Evolutionary conservation across 1,284 basidiomycete species (phyloP), one percentile per base, ranked within the genome.

Genomic region (Irpex sp.): DNA sequence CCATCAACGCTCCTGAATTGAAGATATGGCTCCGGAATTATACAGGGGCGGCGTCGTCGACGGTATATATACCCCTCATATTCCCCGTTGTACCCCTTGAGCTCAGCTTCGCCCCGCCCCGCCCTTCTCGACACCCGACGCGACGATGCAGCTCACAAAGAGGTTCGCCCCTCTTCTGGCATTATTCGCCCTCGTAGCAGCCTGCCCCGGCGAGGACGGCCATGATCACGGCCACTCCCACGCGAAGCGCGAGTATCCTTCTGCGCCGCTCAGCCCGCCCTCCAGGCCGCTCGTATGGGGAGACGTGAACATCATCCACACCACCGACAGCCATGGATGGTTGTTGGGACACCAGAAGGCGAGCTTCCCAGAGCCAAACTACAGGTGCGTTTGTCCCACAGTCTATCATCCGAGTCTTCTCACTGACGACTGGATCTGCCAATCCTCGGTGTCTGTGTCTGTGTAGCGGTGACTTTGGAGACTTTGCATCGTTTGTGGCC

Each of bases 241-340:
- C 64, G 68, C 59, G 43, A 79, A 76, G 67, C 80, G 83, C 63
- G 75, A 79, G 51, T 75, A 75, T 60, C 79, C 83, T 0, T 72
- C 76, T 59, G 66, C 75, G n/a, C 74, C 74, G 31, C 76, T 89
- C 53, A 77, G 83, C 0, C 79, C 80, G 11, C 89, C 89, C 3
- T 79, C 81, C 62, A 79, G 84, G 33, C 82, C 85, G 39, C 81
- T 94, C 39, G 81, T 83, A 58, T 93, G 90, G 90, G 85, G 88
- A 37, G 88, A 93, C 68, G 77, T 94, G 70, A 93, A 93, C 68
- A 79, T 91, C 68, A 79, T 94, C 58, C 90, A 92, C 71, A 93
- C 92, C 21, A 94, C 92, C 0, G 92, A 94, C 72, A 88, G 83
- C 51, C 92, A 94, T 74, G 92, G 90, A 26, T 92, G 90, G 90